Conservation (phyloP, 495 filamentous ascomycete species). For the Neohortaea acidophila region DNA sequence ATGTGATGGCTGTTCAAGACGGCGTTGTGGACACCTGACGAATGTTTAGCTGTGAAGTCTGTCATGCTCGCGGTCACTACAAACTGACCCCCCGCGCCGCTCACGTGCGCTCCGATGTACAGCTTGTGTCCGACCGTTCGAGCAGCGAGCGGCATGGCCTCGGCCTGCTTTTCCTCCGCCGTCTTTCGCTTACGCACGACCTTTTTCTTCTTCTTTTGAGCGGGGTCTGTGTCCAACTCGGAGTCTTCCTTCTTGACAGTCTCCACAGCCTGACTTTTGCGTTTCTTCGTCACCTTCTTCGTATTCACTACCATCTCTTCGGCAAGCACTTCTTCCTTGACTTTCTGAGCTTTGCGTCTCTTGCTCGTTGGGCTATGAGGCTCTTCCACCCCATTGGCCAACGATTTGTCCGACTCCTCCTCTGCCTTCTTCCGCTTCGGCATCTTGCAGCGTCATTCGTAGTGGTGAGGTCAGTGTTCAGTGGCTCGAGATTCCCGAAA, state of each 20-base stretch:
- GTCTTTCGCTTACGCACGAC: slow-evolving; percentile 32
- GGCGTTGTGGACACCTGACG: slow-evolving; percentile 69
- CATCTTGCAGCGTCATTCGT: slow-evolving; percentile 3
- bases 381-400: too few species aligned
- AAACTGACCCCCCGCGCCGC: slow-evolving; percentile 59
- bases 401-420: not conserved
- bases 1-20: slow-evolving; percentile 49
- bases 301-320: not conserved
- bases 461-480: too few species aligned
- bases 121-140: slow-evolving; percentile 59
- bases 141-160: slow-evolving; percentile 47
- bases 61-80: not conserved
- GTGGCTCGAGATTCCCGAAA: too few species aligned
- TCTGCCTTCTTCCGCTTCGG: slow-evolving; percentile 7
- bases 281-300: not conserved
- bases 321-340: not conserved
- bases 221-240: slow-evolving; percentile 1
- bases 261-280: not conserved
- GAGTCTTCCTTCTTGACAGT: not conserved
- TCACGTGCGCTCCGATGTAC: slow-evolving; percentile 85
- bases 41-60: not conserved
- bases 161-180: slow-evolving; percentile 31
- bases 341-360: not conserved
- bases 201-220: slow-evolving; percentile 17
- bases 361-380: not conserved